phyloP scores from a whole-genome alignment of 1,139 yeast genomes.

The Citeromyces siamensis region DNA sequence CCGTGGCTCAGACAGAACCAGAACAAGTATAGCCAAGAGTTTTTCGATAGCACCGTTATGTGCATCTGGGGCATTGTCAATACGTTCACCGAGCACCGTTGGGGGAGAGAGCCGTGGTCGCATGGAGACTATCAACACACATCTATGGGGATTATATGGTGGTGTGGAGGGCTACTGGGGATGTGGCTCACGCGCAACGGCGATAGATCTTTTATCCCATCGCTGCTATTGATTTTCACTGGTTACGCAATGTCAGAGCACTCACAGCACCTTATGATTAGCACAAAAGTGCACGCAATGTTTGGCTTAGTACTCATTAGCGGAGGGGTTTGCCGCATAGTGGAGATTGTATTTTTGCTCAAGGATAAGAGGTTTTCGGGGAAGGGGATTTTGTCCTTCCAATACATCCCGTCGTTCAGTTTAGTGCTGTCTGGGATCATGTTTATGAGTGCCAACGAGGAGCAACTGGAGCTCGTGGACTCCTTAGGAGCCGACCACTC shows the following conservation, averaged over 20 bases:
- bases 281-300: slow-evolving; percentile 78
- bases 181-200: slow-evolving; percentile 58
- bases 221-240: slow-evolving; percentile 68
- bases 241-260: slow-evolving; percentile 95
- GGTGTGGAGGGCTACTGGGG: slow-evolving; percentile 88
- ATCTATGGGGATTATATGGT: slow-evolving; percentile 93
- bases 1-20: slow-evolving; percentile 48
- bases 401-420: slow-evolving; percentile 73
- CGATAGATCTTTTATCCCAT: slow-evolving; percentile 65
- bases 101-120: slow-evolving; percentile 82
- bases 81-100: slow-evolving; percentile 90
- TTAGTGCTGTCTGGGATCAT: slow-evolving; percentile 66
- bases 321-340: slow-evolving; percentile 63
- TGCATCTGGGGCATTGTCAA: slow-evolving; percentile 86
- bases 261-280: slow-evolving; percentile 56
- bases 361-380: slow-evolving; percentile 34
- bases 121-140: slow-evolving; percentile 93
- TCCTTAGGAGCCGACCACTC: slow-evolving; percentile 77
- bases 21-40: slow-evolving; percentile 50
- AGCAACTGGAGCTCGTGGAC: slow-evolving; percentile 60
- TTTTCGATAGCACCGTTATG: slow-evolving; percentile 71
- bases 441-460: slow-evolving; percentile 90
- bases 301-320: slow-evolving; percentile 73
- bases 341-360: slow-evolving; percentile 66
- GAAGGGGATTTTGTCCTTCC: slow-evolving; percentile 51